phyloP scores from a whole-genome alignment of 768 basidiomycete species.

The Termitomyces sp. region DNA sequence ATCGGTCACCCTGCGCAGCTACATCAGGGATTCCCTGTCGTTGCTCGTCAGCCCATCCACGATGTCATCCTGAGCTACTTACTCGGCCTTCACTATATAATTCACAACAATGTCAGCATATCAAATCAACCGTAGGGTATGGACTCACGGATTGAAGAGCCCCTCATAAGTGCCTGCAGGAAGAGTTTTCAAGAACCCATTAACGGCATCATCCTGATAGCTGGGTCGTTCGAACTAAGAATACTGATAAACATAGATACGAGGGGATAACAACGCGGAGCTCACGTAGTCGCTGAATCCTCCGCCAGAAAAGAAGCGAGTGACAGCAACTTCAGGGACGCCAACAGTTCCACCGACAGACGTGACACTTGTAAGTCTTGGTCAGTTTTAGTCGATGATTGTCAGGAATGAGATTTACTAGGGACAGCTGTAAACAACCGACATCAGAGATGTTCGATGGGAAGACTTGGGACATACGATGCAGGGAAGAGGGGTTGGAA shows the following conservation, averaged over 20 bases:
- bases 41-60: not conserved
- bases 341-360: slow-evolving; percentile 57
- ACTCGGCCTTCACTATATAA: slow-evolving; percentile 43
- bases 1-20: slow-evolving; percentile 47
- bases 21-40: slow-evolving; percentile 58
- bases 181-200: slow-evolving; percentile 31
- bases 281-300: slow-evolving; percentile 67
- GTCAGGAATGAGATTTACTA: slow-evolving; percentile 30
- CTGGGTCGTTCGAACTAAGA: slow-evolving; percentile 18
- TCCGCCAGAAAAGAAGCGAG: slow-evolving; percentile 57
- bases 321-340: slow-evolving; percentile 50
- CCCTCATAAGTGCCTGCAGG: slow-evolving; percentile 39
- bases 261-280: not conserved
- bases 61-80: slow-evolving; percentile 11
- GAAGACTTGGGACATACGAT: slow-evolving; percentile 16
- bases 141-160: slow-evolving; percentile 46
- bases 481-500: slow-evolving; percentile 65
- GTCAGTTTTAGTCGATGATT: not conserved
- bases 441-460: not conserved
- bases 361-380: slow-evolving; percentile 51
- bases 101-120: not conserved
- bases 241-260: not conserved
- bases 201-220: slow-evolving; percentile 41
- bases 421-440: slow-evolving; percentile 31
- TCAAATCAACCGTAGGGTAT: not conserved